These are phyloP conservation scores for Proliferodiscus dingleyae DNA, from an alignment of 2,329 filamentous ascomycete genomes.

Conservation along the genomic window DNA sequence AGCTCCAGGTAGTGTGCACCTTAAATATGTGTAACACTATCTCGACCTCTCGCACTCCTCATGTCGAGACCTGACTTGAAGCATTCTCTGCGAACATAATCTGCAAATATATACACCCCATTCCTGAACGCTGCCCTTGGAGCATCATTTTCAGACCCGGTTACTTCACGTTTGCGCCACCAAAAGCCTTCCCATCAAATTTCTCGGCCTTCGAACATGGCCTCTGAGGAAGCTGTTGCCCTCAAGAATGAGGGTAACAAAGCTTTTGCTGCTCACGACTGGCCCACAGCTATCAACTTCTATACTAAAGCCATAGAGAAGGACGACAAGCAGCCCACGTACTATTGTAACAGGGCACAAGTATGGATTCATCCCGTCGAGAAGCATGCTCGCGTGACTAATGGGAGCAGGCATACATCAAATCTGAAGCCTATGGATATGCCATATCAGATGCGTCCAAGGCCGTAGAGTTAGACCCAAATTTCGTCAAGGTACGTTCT, in stretches of 20 bases:
- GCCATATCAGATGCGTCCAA: constrained; percentile 86
- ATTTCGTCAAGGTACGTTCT: constrained; percentile 73
- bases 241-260: constrained; percentile 94
- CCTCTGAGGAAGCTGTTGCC: constrained; percentile 51
- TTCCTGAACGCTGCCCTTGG: neutral
- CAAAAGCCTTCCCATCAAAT: neutral
- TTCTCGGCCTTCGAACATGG: constrained; percentile 17
- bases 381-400: constrained; percentile 42
- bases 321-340: constrained; percentile 79
- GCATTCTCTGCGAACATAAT: neutral
- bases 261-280: constrained; percentile 84
- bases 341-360: constrained; percentile 92
- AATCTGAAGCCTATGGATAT: constrained; percentile 91
- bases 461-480: constrained; percentile 82
- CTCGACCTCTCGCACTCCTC: neutral
- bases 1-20: no score
- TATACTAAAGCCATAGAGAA: constrained; percentile 86
- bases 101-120: neutral
- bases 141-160: neutral
- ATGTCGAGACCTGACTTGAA: neutral
- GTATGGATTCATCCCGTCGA: constrained; percentile 41
- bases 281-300: constrained; percentile 71
- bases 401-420: constrained; percentile 76
- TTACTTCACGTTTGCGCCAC: neutral
- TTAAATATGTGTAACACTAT: no score